These are phyloP conservation scores for Cyberlindnera euphorbiae DNA, from an alignment of 805 yeast species.

Conservation along the genomic window DNA sequence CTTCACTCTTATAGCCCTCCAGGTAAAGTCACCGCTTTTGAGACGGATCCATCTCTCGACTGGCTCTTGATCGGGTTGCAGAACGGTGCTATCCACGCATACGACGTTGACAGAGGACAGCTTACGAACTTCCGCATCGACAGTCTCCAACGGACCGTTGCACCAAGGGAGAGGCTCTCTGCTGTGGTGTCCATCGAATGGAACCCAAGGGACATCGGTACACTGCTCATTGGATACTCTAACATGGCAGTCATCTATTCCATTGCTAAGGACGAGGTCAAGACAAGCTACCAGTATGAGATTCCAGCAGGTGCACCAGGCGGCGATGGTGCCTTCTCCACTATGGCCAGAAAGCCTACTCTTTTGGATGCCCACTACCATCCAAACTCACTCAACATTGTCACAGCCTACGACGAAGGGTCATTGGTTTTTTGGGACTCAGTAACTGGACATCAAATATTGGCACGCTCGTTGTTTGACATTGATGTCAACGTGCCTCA, in stretches of 20 bases:
- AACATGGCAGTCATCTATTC: conserved; percentile 68
- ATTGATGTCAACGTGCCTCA: conserved; percentile 55
- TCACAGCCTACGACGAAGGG: conserved; percentile 78
- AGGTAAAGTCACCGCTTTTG: conserved; percentile 62
- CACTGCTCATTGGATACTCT: conserved; percentile 67
- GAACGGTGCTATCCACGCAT: conserved; percentile 68
- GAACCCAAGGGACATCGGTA: conserved; percentile 88
- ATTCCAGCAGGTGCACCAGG: conserved; percentile 70
- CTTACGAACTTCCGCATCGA: conserved; percentile 63
- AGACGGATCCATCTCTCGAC: conserved; percentile 82
- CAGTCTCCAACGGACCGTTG: conserved; percentile 58
- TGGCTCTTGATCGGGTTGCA: conserved; percentile 79
- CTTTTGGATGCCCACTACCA: conserved; percentile 66
- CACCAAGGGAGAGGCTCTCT: conserved; percentile 54
- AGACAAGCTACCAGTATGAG: conserved; percentile 52
- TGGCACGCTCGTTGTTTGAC: conserved; percentile 70
- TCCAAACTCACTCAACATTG: conserved; percentile 85
- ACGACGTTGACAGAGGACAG: conserved; percentile 74
- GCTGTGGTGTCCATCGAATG: conserved; percentile 65
- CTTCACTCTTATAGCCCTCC: conserved; percentile 59
- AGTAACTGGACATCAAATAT: conserved; percentile 63
- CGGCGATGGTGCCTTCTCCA: conserved; percentile 41
- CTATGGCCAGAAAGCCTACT: conserved; percentile 35
- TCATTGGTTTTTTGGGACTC: conserved; percentile 93
- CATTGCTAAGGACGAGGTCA: conserved; percentile 54